A percentile compares a stretch with the other conserved stretches of the same genome.
Evolutionary conservation across 78 protist species (phyloP).

Genomic region (Dictyostelium firmibasis): DNA sequence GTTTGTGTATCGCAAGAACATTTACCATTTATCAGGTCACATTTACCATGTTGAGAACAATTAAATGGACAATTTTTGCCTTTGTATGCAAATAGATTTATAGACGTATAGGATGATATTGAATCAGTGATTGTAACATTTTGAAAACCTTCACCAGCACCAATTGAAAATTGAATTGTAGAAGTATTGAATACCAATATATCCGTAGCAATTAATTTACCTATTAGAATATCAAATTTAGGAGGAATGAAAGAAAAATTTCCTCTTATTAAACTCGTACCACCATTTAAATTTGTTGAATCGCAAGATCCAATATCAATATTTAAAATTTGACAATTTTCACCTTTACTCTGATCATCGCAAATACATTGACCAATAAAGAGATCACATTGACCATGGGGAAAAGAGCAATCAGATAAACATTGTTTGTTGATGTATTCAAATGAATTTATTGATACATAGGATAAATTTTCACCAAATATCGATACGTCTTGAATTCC

Average conservation of each 20-base stretch:
- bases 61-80: neutral
- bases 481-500: neutral
- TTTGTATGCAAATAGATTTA: neutral
- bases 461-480: neutral
- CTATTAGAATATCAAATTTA: neutral
- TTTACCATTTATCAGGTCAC: neutral
- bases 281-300: neutral
- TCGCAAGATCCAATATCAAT: neutral
- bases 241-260: neutral
- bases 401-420: neutral
- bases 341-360: neutral
- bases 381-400: neutral
- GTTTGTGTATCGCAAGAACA: neutral
- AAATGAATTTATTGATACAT: neutral
- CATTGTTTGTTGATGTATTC: neutral
- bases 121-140: neutral
- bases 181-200: neutral
- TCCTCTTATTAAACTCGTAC: neutral
- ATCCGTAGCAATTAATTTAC: neutral
- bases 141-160: neutral
- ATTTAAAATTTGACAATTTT: neutral
- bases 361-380: neutral
- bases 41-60: neutral
- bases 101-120: too few species aligned
- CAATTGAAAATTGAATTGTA: neutral